Percentiles rank a stretch among this genome's conserved stretches.
These are phyloP conservation scores for Chaetothyriales sp. DNA, from an alignment of 2,329 filamentous ascomycete genomes.

Conservation along the genomic window DNA sequence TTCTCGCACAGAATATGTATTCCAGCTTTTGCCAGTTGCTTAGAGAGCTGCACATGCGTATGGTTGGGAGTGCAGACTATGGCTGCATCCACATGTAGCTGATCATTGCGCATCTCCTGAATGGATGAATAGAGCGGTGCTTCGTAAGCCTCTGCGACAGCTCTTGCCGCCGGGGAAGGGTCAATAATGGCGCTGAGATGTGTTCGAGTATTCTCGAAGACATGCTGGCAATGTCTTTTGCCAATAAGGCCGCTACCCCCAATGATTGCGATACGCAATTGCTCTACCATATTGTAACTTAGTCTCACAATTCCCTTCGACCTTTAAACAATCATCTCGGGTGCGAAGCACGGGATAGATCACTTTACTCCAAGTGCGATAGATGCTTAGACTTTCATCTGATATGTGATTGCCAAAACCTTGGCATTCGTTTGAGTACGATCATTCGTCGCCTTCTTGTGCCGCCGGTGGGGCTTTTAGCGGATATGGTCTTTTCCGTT, in stretches of 20 bases:
- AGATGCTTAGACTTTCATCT: not conserved
- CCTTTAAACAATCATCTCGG: too few relatives aligned
- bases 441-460: too few relatives aligned
- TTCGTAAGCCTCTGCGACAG: not conserved
- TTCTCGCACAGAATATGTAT: constrained; percentile 13
- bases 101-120: not conserved
- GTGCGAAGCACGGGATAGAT: too few relatives aligned
- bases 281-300: too few relatives aligned
- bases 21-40: constrained; percentile 4
- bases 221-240: constrained; percentile 2
- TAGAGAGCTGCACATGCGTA: constrained; percentile 6
- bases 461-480: too few relatives aligned
- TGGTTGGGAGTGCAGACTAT: constrained; percentile 11
- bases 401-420: too few relatives aligned
- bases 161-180: not conserved
- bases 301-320: too few relatives aligned
- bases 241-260: constrained; percentile 5
- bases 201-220: not conserved
- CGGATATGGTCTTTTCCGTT: not conserved
- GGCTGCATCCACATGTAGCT: constrained; percentile 2
- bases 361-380: not conserved
- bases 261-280: constrained; percentile 1
- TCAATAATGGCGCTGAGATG: constrained; percentile 3
- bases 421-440: too few relatives aligned
- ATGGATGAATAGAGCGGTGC: not conserved